Conservation (phyloP, 2,329 filamentous ascomycete species). For the Xylaria sp. region DNA sequence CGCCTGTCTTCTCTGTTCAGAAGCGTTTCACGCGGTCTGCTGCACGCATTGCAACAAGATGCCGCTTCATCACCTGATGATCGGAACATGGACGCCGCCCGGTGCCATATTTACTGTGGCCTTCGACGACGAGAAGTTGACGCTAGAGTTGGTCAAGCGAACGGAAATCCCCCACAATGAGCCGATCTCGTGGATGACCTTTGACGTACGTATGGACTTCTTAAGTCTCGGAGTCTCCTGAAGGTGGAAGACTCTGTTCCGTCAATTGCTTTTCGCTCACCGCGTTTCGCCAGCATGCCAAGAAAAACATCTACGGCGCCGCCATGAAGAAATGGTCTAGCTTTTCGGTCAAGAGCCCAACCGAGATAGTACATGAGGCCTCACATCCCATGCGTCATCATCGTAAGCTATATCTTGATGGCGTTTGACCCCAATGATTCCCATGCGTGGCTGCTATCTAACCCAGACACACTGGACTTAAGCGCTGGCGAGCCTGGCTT, state of each 20-base stretch:
- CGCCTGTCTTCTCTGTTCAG: slow-evolving; percentile 5
- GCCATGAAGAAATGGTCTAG: slow-evolving; percentile 93
- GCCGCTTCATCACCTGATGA: slow-evolving; percentile 81
- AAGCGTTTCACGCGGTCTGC: slow-evolving; percentile 8
- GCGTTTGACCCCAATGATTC: slow-evolving; percentile 12
- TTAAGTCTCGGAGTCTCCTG: slow-evolving; percentile 35
- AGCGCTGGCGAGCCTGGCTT: slow-evolving; percentile 62
- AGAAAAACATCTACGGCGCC: slow-evolving; percentile 81
- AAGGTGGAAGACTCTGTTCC: not conserved
- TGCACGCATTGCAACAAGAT: slow-evolving; percentile 43
- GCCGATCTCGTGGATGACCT: slow-evolving; percentile 91
- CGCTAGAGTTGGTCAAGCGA: slow-evolving; percentile 69
- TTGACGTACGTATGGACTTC: slow-evolving; percentile 51
- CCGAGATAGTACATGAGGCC: slow-evolving; percentile 67
- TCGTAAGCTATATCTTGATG: slow-evolving; percentile 45
- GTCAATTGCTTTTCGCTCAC: slow-evolving; percentile 15
- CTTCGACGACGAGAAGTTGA: slow-evolving; percentile 77
- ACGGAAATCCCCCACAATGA: slow-evolving; percentile 77
- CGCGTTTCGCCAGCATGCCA: slow-evolving; percentile 55
- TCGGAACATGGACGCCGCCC: slow-evolving; percentile 85
- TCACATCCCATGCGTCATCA: slow-evolving; percentile 73
- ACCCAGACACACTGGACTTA: slow-evolving; percentile 14
- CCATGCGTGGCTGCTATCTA: slow-evolving; percentile 7
- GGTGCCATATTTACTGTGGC: slow-evolving; percentile 85
- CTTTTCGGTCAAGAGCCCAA: slow-evolving; percentile 69